Evolutionary conservation across 2,329 filamentous ascomycete species (phyloP), one percentile per base, ranked within the genome.

Genomic region (Stagonosporopsis rhizophila): DNA sequence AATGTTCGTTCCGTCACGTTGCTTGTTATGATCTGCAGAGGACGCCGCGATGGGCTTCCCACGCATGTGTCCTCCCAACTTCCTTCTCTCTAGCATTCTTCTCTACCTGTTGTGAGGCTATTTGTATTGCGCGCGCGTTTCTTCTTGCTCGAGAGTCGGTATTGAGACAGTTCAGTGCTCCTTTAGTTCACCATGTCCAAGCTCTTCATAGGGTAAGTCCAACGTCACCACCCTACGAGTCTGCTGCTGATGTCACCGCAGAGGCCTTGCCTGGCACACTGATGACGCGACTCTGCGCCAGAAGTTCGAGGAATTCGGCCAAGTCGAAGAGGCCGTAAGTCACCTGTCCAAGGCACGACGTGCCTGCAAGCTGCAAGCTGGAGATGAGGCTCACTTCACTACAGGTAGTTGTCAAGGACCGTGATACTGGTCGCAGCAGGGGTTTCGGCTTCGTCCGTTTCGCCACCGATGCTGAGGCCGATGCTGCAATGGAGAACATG

Each of bases 261-360:
- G 94, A 75, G 95, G 95, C 85, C 92, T 99, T 68, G 92, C 95
- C 73, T 99, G 95, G 95, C 93, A 97, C 82, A 99, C 95, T 64
- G 92, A 96, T 78, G 94, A 98, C 80, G 80, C 81, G 40, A 92
- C 91, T 67, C 83, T 99, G 65, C 89, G 91, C 73, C 82, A 89
- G 75, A 96, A 96, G 79, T 99, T 99, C 77, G 89, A 94, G 77
- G 89, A 95, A 78, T 97, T 91, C 74, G 94, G 94, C 59, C 82
- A 83, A 38, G 90, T 99, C 66, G 92, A 97, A 77, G 94, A 99
- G 87, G 95, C 95, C 70, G 95, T 98, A 86, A 79, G 92, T 89
- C 44, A 42, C 41, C 41, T 4, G n/a, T 19, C 15, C 6, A 3
- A 44, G 6, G 37, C 30, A 28, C 14, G 30, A 11, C 23, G 7